A percentile compares a stretch with the other conserved stretches of the same genome.
phyloP scores from a whole-genome alignment of 2,329 filamentous ascomycete genomes.

The Orbilia blumenaviensis region DNA sequence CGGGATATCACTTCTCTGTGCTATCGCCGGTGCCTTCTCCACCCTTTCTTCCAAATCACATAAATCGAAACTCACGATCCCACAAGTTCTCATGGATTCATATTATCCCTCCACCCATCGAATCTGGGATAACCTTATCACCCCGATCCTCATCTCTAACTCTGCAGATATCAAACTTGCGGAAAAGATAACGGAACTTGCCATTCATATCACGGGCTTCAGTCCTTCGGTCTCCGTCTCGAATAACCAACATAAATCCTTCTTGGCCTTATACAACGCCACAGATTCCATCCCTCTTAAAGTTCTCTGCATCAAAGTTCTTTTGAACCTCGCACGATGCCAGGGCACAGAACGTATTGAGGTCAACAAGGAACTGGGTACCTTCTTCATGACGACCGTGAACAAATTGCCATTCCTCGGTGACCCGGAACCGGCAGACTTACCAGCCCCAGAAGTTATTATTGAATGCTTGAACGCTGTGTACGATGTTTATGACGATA shows the following conservation, averaged over 20 bases:
- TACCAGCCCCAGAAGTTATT: slow-evolving; percentile 68
- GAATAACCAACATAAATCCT: slow-evolving; percentile 68
- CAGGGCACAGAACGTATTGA: slow-evolving; percentile 65
- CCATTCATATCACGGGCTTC: slow-evolving; percentile 72
- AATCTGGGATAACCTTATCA: slow-evolving; percentile 70
- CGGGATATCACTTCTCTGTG: slow-evolving; percentile 71
- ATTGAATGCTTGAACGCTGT: slow-evolving; percentile 74
- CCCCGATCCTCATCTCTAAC: slow-evolving; percentile 69
- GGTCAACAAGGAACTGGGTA: slow-evolving; percentile 70
- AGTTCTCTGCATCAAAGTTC: slow-evolving; percentile 33
- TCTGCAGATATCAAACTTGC: slow-evolving; percentile 71
- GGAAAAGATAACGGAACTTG: slow-evolving; percentile 71
- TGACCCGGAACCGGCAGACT: slow-evolving; percentile 3
- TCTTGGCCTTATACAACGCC: slow-evolving; percentile 73
- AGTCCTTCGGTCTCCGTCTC: slow-evolving; percentile 58
- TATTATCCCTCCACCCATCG: slow-evolving; percentile 67
- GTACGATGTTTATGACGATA: slow-evolving; percentile 74
- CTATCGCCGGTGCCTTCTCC: slow-evolving; percentile 71
- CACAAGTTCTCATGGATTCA: slow-evolving; percentile 67
- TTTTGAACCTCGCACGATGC: slow-evolving; percentile 34
- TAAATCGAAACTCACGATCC: slow-evolving; percentile 40
- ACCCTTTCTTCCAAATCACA: slow-evolving; percentile 25
- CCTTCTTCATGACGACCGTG: slow-evolving; percentile 70
- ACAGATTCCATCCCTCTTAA: slow-evolving; percentile 42
- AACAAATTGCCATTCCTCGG: slow-evolving; percentile 62